phyloP scores from a whole-genome alignment of 805 yeast species.

The Torulaspora quercuum region DNA sequence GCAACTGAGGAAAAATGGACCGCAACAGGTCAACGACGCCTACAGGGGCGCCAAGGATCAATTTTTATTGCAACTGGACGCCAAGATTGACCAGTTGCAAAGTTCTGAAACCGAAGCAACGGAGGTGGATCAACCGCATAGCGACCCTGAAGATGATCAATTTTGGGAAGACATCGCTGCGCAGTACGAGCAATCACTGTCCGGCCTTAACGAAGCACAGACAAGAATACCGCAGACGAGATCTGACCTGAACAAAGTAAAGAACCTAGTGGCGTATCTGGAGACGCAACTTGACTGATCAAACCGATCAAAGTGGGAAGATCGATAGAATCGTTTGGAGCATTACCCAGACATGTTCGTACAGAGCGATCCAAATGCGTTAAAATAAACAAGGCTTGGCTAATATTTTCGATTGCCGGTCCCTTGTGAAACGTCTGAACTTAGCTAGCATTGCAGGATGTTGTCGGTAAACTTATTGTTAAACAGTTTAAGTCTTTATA shows the following conservation, averaged over 20 bases:
- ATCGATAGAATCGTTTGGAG: too few relatives aligned
- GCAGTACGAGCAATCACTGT: constrained; percentile 13
- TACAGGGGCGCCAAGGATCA: constrained; percentile 33
- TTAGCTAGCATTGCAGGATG: too few relatives aligned
- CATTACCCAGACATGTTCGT: neutral
- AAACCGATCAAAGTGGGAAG: neutral
- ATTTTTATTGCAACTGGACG: constrained; percentile 30
- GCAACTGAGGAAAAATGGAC: constrained; percentile 51
- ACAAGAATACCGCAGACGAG: constrained; percentile 30
- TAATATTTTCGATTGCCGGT: too few relatives aligned
- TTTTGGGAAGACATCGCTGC: constrained; percentile 1
- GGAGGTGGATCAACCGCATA: constrained; percentile 1
- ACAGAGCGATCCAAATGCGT: neutral
- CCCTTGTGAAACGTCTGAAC: too few relatives aligned
- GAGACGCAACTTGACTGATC: constrained; percentile 15
- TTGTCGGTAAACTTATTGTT: too few relatives aligned
- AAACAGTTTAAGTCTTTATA: too few relatives aligned
- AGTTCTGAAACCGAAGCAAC: constrained; percentile 6
- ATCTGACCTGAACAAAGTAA: constrained; percentile 29
- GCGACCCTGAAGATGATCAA: constrained; percentile 7
- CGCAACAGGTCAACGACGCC: constrained; percentile 41
- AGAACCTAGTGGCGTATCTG: constrained; percentile 27
- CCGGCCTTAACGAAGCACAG: constrained; percentile 15
- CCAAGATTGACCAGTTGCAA: constrained; percentile 15
- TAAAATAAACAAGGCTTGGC: constrained; percentile 5